Base-by-base conservation (phyloP, 176 grass and related monocot species). In the Raddia guianensis region DNA sequence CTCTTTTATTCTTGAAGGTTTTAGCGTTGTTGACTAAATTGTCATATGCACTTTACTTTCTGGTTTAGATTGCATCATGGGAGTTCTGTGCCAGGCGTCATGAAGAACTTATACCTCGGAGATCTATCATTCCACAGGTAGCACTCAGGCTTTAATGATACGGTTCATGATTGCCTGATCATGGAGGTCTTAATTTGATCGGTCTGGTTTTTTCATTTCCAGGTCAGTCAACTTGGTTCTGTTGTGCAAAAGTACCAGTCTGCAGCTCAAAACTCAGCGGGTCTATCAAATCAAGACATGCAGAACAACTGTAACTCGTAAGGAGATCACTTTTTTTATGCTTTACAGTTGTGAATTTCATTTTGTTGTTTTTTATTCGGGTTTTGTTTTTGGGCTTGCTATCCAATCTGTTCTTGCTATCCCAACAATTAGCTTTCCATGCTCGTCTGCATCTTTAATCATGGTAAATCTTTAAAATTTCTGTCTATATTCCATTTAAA, bases 231-330 rank as follows among this genome's bases (percentile, higher is more conserved):
- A 83, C 90, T 99, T 76, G 92, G 92, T 72, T 45, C 78, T 59
- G 92, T 95, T 63, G 92, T 99, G 52, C 90, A 93, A 42, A 95
- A 95, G 63, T 99, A 95, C 67, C 92, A 99, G 88, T 81, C 79
- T 6, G 65, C 96, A 9, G 72, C 81, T 45, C 96, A 99, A 68
- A 99, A 80, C 81, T 90, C 92, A 50, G 48, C 90, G 4, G 80
- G 79, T 40, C 65, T 91, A 33, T 90, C 92, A 42, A 85, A 82
- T 81, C 96, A 95, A 18, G 96, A 99, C 86, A 76, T 99, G 88
- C 92, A 99, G 70, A 95, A 63, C 82, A 99, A 86, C 63, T 99
- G 92, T 78, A 93, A 89, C 80, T 99, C 92, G 96, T 99, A 93
- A 93, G 92, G 51, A 75, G 10, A 45, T 53, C 85, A n/a, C 51